A percentile compares a stretch with the other conserved stretches of the same genome.
These are phyloP conservation scores for Colletotrichum neosansevieriae DNA, from an alignment of 2,329 filamentous ascomycete species.

Conservation along the genomic window DNA sequence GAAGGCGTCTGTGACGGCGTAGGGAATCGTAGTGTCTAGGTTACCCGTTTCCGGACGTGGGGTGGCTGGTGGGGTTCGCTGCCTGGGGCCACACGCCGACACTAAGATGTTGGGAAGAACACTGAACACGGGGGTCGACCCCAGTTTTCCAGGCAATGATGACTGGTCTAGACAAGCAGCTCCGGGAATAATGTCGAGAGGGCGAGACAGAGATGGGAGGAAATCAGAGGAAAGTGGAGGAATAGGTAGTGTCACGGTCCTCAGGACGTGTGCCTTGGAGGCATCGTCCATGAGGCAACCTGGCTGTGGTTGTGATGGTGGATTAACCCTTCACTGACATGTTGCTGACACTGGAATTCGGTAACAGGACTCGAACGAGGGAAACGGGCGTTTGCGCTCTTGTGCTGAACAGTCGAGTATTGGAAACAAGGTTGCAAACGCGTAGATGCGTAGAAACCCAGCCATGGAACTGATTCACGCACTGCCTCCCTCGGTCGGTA, in stretches of 20 bases:
- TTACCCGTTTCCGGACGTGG: not conserved
- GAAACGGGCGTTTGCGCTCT: no score
- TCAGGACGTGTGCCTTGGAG: not conserved
- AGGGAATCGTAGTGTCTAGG: not conserved
- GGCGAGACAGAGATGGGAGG: not conserved
- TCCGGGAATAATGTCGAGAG: not conserved
- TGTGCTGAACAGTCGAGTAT: no score
- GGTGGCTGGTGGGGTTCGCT: conserved; percentile 13
- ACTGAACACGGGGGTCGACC: not conserved
- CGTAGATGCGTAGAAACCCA: not conserved
- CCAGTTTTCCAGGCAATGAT: conserved; percentile 13
- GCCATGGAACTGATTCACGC: not conserved
- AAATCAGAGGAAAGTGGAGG: not conserved
- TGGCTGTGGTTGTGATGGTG: not conserved
- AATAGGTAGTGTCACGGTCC: not conserved
- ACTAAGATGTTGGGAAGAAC: not conserved
- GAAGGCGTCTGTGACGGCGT: not conserved
- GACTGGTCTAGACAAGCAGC: not conserved
- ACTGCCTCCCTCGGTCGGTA: no score
- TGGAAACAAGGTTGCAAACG: not conserved
- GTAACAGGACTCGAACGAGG: no score
- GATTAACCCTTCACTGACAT: not conserved
- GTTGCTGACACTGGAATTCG: not conserved
- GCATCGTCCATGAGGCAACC: not conserved
- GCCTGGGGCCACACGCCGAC: not conserved